Percentiles rank a stretch among this genome's conserved stretches.
These are phyloP conservation scores for Diaporthe ampelina DNA, from an alignment of 2,329 filamentous ascomycete species.

Conservation along the genomic window DNA sequence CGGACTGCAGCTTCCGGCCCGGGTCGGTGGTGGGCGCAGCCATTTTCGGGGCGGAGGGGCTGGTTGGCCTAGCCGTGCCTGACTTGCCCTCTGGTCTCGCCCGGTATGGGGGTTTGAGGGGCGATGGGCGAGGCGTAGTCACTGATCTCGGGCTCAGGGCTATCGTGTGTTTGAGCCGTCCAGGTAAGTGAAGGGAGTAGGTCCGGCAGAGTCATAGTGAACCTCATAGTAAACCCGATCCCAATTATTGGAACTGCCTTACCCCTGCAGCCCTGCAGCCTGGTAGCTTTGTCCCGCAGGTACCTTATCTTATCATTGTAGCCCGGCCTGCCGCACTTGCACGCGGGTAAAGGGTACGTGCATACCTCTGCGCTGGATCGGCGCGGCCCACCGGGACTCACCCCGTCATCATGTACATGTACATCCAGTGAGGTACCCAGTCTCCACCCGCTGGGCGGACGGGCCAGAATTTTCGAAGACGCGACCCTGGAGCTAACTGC, in stretches of 20 bases:
- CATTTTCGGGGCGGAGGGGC: no score
- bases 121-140: background rate
- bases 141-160: background rate
- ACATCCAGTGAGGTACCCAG: no score
- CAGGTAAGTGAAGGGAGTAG: background rate
- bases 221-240: background rate
- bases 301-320: slow-evolving; percentile 31
- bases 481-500: background rate
- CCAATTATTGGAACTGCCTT: background rate
- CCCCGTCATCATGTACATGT: background rate
- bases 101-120: no score
- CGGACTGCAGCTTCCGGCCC: slow-evolving; percentile 14
- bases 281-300: background rate
- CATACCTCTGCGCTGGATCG: no score
- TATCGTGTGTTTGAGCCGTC: background rate
- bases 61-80: background rate
- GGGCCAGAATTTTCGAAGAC: slow-evolving; percentile 37
- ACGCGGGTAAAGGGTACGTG: background rate
- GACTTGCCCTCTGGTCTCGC: background rate
- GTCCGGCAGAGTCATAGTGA: background rate
- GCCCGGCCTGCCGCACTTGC: background rate
- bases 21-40: slow-evolving; percentile 10
- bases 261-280: background rate
- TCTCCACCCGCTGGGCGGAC: background rate
- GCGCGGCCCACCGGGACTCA: background rate